Evolutionary conservation across 163 green algal species (phyloP), one percentile per base, ranked within the genome.

Genomic region (Scenedesmus sp.): DNA sequence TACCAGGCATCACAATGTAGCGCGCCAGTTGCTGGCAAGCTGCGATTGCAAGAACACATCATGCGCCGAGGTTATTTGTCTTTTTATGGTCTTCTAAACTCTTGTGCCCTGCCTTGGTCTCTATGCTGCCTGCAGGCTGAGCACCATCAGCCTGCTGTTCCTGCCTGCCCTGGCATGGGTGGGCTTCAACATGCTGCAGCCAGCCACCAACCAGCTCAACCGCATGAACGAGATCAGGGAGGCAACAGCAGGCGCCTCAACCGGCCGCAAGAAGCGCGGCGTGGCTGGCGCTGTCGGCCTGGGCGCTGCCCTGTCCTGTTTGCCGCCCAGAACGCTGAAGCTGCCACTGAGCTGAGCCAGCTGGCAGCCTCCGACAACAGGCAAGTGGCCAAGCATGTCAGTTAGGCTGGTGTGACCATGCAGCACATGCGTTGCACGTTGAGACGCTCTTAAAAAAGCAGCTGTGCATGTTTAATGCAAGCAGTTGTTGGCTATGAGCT

Each of bases 121-220:
- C 1, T n/a, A 18, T 81, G n/a, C n/a, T 46, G 44, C 30, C 22
- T 83, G 84, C 87, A 91, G 87, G 87, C 20, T 95, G 26, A 89
- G 85, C 59, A 92, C 91, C 56, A 91, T 97, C n/a, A 40, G 53
- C 24, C 83, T 92, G 70, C 83, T 92, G 83, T 92, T 92, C 83
- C 18, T 87, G 56, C 83, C 89, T 24, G 89, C 33, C 9, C 1
- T 90, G 10, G 83, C 72, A 42, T 92, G 89, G 83, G 89, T 90
- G 16, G n/a, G 18, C 49, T 92, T 97, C 92, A 98, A 98, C 95
- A 98, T 98, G 61, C 56, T 95, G 3, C 88, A 87, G 42, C 91
- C 94, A 1, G 83, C 91, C 10, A 53, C 95, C 51, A 95, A 95
- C 83, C 91, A 93, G 91, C 81, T 93, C 22, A 65, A 70, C 73